Evolutionary conservation across 495 filamentous ascomycete genomes (phyloP).

Genomic region (Aspergillus funiculosus): DNA sequence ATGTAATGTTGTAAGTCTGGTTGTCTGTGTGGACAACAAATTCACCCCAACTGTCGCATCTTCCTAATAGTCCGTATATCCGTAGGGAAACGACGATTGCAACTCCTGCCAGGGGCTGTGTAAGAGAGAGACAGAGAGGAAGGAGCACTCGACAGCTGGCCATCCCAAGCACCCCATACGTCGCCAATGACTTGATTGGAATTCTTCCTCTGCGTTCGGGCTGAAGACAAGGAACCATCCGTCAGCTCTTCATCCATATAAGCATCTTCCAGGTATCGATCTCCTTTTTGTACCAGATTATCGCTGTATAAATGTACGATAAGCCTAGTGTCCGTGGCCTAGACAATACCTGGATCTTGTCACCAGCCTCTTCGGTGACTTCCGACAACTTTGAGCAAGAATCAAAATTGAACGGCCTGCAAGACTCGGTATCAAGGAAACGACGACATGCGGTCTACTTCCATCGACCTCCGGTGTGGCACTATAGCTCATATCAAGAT

Average conservation of each 20-base stretch:
- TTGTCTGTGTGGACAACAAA: no score
- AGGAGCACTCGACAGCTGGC: background rate
- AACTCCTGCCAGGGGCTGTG: background rate
- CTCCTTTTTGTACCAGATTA: background rate
- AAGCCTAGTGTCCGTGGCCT: background rate
- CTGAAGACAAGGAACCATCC: no score
- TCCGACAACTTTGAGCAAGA: background rate
- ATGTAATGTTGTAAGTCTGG: no score
- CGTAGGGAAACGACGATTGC: background rate
- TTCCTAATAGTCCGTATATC: no score
- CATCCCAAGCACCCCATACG: no score
- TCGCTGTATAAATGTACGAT: background rate
- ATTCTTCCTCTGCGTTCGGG: no score
- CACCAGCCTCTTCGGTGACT: background rate
- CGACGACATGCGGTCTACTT: slow-evolving; percentile 31
- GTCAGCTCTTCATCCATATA: no score
- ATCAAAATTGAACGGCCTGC: slow-evolving; percentile 4
- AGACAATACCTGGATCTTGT: background rate
- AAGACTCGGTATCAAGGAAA: slow-evolving; percentile 20
- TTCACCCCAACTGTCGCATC: no score
- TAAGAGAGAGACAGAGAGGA: background rate
- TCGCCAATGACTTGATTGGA: background rate
- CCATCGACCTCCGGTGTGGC: slow-evolving; percentile 29
- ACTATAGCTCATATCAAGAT: slow-evolving; percentile 8
- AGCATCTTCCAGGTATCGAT: background rate